Evolutionary conservation across 2,329 filamentous ascomycete species (phyloP).

Genomic region (Dothideomycetes sp.): DNA sequence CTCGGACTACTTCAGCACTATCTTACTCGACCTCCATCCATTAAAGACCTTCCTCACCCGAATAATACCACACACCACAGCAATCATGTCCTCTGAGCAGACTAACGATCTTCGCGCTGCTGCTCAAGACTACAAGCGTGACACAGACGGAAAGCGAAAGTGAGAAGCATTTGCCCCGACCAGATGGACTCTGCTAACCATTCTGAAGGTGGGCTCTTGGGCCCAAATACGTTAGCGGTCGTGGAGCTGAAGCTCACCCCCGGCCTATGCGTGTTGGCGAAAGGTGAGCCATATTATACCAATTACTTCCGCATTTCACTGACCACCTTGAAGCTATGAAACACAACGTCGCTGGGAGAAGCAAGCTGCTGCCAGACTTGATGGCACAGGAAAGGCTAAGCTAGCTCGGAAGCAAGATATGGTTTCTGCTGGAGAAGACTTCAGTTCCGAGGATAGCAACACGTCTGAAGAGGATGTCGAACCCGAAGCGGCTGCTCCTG

Average conservation of each 20-base stretch:
- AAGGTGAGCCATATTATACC: not conserved
- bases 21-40: not conserved
- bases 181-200: not conserved
- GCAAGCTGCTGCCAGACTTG: constrained; percentile 17
- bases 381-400: constrained; percentile 15
- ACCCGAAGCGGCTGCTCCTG: constrained; percentile 32
- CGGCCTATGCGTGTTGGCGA: not conserved
- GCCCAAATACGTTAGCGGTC: not conserved
- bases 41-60: not conserved
- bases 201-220: not conserved
- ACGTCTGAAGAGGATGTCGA: constrained; percentile 28
- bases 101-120: constrained; percentile 43
- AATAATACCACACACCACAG: not conserved
- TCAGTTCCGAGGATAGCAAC: constrained; percentile 5
- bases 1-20: constrained; percentile 2
- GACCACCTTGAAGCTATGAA: constrained; percentile 13
- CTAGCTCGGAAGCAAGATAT: constrained; percentile 34
- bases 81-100: constrained; percentile 34
- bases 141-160: constrained; percentile 38
- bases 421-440: constrained; percentile 19
- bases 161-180: constrained; percentile 26
- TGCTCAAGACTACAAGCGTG: constrained; percentile 41
- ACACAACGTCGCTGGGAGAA: constrained; percentile 17
- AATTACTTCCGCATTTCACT: too few relatives aligned
- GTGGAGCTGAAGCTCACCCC: not conserved